A percentile compares a stretch with the other conserved stretches of the same genome.
Conservation (phyloP, 1,284 basidiomycete species). For the Ustilago lituana region DNA sequence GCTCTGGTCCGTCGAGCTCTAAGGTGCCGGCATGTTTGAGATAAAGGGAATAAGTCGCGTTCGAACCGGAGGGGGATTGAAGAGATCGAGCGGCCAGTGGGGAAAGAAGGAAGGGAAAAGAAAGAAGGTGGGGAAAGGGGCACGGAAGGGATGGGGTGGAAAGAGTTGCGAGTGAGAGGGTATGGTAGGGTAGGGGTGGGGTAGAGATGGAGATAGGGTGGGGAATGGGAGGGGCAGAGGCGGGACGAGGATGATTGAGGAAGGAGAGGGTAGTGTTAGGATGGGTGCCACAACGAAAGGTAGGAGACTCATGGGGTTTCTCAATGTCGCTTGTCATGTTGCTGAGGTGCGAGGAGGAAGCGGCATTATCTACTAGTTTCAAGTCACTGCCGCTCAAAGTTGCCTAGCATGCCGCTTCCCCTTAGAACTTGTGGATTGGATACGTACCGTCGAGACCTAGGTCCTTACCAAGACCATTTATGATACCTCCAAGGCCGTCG, state of each 20-base stretch:
- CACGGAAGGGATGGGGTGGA: background rate
- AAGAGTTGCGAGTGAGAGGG: too few species aligned
- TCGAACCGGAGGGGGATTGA: background rate
- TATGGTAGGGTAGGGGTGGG: background rate
- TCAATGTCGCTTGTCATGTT: background rate
- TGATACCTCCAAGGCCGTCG: conserved; percentile 31
- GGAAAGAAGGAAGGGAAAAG: background rate
- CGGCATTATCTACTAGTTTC: too few species aligned
- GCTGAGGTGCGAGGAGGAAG: background rate
- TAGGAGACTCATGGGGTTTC: background rate
- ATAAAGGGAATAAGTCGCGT: background rate
- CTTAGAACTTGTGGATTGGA: background rate
- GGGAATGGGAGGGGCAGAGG: background rate
- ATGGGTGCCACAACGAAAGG: conserved; percentile 5
- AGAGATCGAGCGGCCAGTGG: conserved; percentile 12
- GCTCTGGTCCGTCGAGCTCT: conserved; percentile 18
- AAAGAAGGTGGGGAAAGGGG: background rate
- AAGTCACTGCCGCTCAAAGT: too few species aligned
- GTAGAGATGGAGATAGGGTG: background rate
- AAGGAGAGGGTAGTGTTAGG: conserved; percentile 8
- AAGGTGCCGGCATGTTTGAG: conserved; percentile 4
- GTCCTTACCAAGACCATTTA: conserved; percentile 22
- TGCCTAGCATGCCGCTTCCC: conserved; percentile 2
- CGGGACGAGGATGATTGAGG: background rate
- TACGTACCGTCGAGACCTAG: conserved; percentile 40